A percentile compares a stretch with the other conserved stretches of the same genome.
Evolutionary conservation across 805 yeast species (phyloP).

Genomic region (Zygotorulaspora danielsina): DNA sequence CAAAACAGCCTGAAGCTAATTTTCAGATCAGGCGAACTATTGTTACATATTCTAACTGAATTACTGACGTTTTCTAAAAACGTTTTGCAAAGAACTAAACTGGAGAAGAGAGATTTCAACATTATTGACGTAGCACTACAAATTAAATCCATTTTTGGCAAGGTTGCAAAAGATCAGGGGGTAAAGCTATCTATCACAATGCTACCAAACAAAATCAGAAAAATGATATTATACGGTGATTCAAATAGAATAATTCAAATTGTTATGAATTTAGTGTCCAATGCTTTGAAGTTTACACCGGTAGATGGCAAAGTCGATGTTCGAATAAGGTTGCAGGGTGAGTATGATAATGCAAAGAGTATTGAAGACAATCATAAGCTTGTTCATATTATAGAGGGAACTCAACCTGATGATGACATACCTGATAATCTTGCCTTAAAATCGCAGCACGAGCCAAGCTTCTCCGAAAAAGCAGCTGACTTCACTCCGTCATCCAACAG

Average conservation of each 20-base stretch:
- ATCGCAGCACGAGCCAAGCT: background rate
- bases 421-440: background rate
- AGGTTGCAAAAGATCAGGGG: slow-evolving; percentile 70
- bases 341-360: slow-evolving; percentile 57
- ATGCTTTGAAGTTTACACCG: slow-evolving; percentile 89
- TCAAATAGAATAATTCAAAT: slow-evolving; percentile 87
- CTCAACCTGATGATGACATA: slow-evolving; percentile 17
- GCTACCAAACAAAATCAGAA: slow-evolving; percentile 55
- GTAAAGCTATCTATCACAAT: slow-evolving; percentile 62
- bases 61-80: slow-evolving; percentile 85
- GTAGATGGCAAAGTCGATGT: slow-evolving; percentile 78
- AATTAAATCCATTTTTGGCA: slow-evolving; percentile 77
- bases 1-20: slow-evolving; percentile 76
- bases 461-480: slow-evolving; percentile 3
- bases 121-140: slow-evolving; percentile 79
- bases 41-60: slow-evolving; percentile 86
- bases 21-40: slow-evolving; percentile 84
- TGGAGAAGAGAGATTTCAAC: slow-evolving; percentile 79
- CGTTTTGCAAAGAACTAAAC: slow-evolving; percentile 73
- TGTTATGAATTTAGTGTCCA: slow-evolving; percentile 86
- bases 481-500: slow-evolving; percentile 5
- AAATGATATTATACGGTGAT: slow-evolving; percentile 76
- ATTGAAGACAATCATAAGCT: slow-evolving; percentile 38
- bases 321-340: slow-evolving; percentile 58
- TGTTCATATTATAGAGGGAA: slow-evolving; percentile 42